These are phyloP conservation scores for Taxillus chinensis DNA, from an alignment of 164 flowering plant species.

Conservation along the genomic window DNA sequence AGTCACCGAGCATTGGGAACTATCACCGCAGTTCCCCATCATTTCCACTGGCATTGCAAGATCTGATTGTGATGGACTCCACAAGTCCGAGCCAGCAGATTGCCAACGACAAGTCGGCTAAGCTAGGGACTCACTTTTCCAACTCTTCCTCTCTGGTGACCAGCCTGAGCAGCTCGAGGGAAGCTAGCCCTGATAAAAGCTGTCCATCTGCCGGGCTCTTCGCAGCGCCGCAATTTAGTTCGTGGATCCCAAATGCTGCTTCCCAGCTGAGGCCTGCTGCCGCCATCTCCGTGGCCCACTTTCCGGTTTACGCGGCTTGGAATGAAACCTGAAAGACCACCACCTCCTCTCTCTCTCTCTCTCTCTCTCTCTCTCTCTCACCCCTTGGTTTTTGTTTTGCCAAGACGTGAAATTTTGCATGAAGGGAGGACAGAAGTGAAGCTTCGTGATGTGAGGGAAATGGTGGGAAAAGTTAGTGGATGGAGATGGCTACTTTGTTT, in stretches of 20 bases:
- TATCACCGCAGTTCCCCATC: constrained; percentile 18
- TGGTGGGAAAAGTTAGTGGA: background rate
- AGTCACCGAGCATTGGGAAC: constrained; percentile 11
- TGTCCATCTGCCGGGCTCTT: constrained; percentile 23
- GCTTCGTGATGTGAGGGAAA: background rate
- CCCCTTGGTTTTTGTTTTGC: background rate
- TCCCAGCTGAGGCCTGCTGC: constrained; percentile 33
- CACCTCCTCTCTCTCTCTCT: too few relatives aligned
- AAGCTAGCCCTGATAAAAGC: constrained; percentile 55
- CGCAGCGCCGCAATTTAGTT: constrained; percentile 23
- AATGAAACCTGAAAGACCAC: constrained; percentile 28
- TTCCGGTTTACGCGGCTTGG: constrained; percentile 85
- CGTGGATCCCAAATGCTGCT: constrained; percentile 46
- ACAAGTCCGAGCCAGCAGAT: constrained; percentile 17
- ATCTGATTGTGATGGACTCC: constrained; percentile 33
- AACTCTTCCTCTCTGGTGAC: constrained; percentile 58
- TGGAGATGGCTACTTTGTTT: background rate
- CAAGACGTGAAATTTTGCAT: constrained; percentile 21
- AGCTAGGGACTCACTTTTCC: constrained; percentile 29
- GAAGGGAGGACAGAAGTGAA: constrained; percentile 9
- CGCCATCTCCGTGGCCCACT: constrained; percentile 42
- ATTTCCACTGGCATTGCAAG: constrained; percentile 31
- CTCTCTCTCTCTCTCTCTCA: too few relatives aligned
- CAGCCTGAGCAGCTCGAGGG: constrained; percentile 62
- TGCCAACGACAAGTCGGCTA: constrained; percentile 21